A percentile compares a stretch with the other conserved stretches of the same genome.
These are phyloP conservation scores for Xylariaceae sp. DNA, from an alignment of 2,329 filamentous ascomycete species.

Conservation along the genomic window DNA sequence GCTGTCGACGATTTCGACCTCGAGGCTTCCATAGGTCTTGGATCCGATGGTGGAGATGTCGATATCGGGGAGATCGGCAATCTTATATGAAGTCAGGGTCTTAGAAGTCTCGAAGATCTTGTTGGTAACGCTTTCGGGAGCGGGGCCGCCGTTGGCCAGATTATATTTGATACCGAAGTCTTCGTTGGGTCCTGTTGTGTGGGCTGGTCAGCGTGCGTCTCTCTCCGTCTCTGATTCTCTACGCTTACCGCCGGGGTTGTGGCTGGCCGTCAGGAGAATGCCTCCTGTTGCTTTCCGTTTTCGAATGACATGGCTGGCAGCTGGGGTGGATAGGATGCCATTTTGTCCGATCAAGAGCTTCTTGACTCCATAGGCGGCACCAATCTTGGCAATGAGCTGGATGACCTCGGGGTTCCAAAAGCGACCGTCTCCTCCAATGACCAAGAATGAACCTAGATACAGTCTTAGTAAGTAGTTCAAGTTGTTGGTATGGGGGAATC, in stretches of 20 bases:
- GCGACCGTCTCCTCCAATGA: conserved; percentile 96
- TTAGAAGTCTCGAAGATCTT: conserved; percentile 96
- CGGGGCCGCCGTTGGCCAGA: conserved; percentile 92
- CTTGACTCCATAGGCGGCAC: conserved; percentile 96
- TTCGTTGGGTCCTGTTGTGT: conserved; percentile 75
- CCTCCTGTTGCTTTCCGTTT: conserved; percentile 95
- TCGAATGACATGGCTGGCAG: conserved; percentile 93
- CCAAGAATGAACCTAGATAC: conserved; percentile 82
- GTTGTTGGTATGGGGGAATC: not conserved
- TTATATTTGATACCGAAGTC: conserved; percentile 99
- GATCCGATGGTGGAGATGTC: conserved; percentile 85
- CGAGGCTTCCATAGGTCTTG: conserved; percentile 82
- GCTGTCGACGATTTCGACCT: conserved; percentile 95
- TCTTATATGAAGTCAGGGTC: conserved; percentile 89
- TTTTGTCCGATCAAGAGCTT: conserved; percentile 96
- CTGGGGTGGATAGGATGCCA: conserved; percentile 95
- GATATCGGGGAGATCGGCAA: conserved; percentile 83
- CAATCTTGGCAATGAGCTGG: conserved; percentile 96
- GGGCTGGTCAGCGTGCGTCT: conserved; percentile 11
- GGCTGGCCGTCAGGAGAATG: conserved; percentile 94
- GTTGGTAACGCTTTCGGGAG: conserved; percentile 95
- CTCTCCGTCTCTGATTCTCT: not conserved
- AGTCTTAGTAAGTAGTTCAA: conserved; percentile 19
- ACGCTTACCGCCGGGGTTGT: conserved; percentile 90
- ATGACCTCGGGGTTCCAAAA: conserved; percentile 98